phyloP scores from a whole-genome alignment of 345 rosid genomes.

The Eucalyptus victrix region DNA sequence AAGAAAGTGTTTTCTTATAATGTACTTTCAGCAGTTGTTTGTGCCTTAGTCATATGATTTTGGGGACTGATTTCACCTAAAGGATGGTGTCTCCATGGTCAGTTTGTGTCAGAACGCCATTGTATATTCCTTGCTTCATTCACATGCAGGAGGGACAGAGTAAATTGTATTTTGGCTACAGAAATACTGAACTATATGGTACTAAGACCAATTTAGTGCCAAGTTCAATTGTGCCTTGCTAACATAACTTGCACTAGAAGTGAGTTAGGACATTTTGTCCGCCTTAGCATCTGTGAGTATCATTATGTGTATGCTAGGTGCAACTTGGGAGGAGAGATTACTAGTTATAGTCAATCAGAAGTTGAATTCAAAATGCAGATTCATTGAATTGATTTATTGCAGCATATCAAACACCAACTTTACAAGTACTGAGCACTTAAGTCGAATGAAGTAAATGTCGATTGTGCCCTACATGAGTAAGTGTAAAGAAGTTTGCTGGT shows the following conservation, averaged over 20 bases:
- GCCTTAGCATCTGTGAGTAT: background rate
- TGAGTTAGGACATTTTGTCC: background rate
- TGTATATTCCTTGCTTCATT: background rate
- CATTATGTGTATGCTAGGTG: background rate
- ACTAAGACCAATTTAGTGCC: background rate
- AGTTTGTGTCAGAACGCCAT: background rate
- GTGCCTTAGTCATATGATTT: background rate
- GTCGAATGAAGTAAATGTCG: background rate
- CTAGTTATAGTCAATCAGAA: background rate
- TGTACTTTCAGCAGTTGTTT: background rate
- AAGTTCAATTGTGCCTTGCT: background rate
- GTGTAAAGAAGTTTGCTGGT: background rate
- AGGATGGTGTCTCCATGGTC: background rate
- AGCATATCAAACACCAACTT: background rate
- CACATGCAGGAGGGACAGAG: background rate
- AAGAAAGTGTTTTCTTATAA: background rate
- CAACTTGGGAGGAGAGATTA: background rate
- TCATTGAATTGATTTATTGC: background rate
- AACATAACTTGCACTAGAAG: background rate
- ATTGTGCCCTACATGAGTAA: background rate
- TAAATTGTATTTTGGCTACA: background rate
- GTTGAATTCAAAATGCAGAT: background rate
- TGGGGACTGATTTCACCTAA: background rate
- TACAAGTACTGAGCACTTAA: background rate
- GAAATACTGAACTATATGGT: background rate